Evolutionary conservation across 257 asterid genomes (phyloP), one percentile per base, ranked within the genome.

Genomic region (Solanum lycopersicoides): DNA sequence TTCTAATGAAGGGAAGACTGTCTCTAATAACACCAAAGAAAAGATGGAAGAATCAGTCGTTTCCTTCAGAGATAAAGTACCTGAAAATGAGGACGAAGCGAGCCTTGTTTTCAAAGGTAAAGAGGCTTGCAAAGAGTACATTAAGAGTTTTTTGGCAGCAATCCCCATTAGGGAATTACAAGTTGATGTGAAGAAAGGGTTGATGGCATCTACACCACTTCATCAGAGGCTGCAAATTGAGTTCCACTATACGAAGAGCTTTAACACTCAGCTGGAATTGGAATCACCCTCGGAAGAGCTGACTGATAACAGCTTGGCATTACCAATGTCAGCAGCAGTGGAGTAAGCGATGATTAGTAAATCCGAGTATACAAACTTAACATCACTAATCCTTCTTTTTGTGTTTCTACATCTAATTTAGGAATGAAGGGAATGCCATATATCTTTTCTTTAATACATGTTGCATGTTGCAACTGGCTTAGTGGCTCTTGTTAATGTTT

Each of bases 181-280:
- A 79, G 93, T 73, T 68, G 97, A 94, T 86, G 85, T 93, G 89
- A 93, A 93, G 28, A 94, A 86, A 88, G 95, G 97, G 66, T 80
- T 90, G 86, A 86, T 92, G 89, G 91, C 91, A 37, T 93, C 95
- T 9, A 91, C 92, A 4, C 94, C 91, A 13, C 91, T 94, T 91
- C 97, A 92, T 92, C 94, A 92, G 41, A 91, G 94, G 88, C 93
- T 94, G 87, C 97, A 94, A 86, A 94, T 94, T 7, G 97, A 94
- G 66, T 93, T 93, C 87, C 97, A 94, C 75, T 93, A 89, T 89
- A 91, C 92, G 20, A 86, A 82, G 89, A 80, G 88, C 89, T 75
- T 89, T 63, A 82, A 77, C 25, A 39, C 88, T 0, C 37, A 50
- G 35, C 47, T 25, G 77, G 92, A 84, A 86, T 32, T 45, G 65